These are phyloP conservation scores for Neonectria neomacrospora DNA, from an alignment of 2,329 filamentous ascomycete genomes.

Conservation along the genomic window DNA sequence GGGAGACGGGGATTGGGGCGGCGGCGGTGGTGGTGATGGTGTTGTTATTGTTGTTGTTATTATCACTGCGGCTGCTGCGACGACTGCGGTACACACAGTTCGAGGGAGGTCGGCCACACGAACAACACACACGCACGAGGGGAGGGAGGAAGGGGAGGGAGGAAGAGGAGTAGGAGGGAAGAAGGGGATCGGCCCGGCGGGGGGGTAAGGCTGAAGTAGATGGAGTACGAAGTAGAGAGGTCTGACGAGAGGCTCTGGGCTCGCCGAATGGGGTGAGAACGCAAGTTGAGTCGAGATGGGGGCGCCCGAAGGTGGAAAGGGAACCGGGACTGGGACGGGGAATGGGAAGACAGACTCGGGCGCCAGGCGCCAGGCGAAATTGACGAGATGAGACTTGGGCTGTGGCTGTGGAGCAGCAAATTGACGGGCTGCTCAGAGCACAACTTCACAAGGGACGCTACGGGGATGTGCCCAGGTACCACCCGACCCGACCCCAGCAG, in stretches of 20 bases:
- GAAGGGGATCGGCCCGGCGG: slow-evolving; percentile 30
- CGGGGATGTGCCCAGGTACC: slow-evolving; percentile 23
- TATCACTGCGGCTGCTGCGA: slow-evolving; percentile 39
- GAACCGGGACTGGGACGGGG: neutral
- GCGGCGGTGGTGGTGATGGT: slow-evolving; percentile 35
- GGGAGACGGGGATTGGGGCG: slow-evolving; percentile 39
- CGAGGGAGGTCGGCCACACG: slow-evolving; percentile 28
- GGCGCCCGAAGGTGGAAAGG: slow-evolving; percentile 36
- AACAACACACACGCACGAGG: slow-evolving; percentile 26
- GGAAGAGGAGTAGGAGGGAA: slow-evolving; percentile 13
- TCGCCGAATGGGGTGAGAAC: slow-evolving; percentile 41
- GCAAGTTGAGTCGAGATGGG: slow-evolving; percentile 43
- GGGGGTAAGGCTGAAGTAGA: slow-evolving; percentile 33
- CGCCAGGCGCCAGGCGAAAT: slow-evolving; percentile 47
- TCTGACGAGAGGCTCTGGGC: slow-evolving; percentile 33
- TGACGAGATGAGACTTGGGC: slow-evolving; percentile 46
- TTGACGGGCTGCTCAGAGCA: slow-evolving; percentile 14
- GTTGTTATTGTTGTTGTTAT: slow-evolving; percentile 38
- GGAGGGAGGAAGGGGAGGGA: slow-evolving; percentile 11
- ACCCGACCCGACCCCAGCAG: neutral
- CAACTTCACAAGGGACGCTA: slow-evolving; percentile 10
- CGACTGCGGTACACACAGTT: slow-evolving; percentile 41
- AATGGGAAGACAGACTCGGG: slow-evolving; percentile 39
- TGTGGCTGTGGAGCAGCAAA: slow-evolving; percentile 40
- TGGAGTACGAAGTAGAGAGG: slow-evolving; percentile 19